Evolutionary conservation across 23 red algal species (phyloP).

Genomic region (Agarophyton chilense): DNA sequence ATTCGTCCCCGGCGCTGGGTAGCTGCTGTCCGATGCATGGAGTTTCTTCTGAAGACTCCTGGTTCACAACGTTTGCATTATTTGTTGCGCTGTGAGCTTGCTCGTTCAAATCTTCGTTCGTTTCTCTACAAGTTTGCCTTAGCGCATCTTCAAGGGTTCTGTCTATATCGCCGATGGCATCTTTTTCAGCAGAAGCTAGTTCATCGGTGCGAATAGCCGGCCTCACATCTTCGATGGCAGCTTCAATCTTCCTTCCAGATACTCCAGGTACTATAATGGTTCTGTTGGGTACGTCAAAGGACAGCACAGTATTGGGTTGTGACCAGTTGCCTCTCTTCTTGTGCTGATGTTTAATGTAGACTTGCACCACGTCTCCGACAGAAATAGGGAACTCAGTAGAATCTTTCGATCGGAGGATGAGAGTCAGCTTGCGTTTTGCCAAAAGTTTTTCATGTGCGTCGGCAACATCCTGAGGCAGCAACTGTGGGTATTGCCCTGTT

Average conservation of each 20-base stretch:
- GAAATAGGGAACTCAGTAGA: background rate
- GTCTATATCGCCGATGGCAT: background rate
- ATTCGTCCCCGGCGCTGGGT: background rate
- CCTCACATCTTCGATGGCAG: slow-evolving; percentile 32
- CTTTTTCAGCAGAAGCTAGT: slow-evolving; percentile 22
- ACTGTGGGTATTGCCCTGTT: background rate
- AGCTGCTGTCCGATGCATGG: no score
- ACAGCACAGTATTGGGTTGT: background rate
- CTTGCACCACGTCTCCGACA: slow-evolving; percentile 35
- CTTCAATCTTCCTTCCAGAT: background rate
- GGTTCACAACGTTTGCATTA: background rate
- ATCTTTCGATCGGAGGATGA: slow-evolving; percentile 39
- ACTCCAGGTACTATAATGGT: background rate
- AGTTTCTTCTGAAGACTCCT: background rate
- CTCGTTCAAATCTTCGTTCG: no score
- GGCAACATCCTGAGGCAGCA: background rate
- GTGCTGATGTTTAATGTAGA: slow-evolving; percentile 21
- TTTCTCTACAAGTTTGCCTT: no score
- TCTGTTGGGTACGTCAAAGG: background rate
- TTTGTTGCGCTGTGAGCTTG: no score
- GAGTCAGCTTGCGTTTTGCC: slow-evolving; percentile 38
- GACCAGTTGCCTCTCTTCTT: slow-evolving; percentile 33
- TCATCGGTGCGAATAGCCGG: background rate
- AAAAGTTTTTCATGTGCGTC: background rate
- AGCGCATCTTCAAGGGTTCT: background rate